Evolutionary conservation across 305 asterid species (phyloP).

Genomic region (Rubia peregrina): DNA sequence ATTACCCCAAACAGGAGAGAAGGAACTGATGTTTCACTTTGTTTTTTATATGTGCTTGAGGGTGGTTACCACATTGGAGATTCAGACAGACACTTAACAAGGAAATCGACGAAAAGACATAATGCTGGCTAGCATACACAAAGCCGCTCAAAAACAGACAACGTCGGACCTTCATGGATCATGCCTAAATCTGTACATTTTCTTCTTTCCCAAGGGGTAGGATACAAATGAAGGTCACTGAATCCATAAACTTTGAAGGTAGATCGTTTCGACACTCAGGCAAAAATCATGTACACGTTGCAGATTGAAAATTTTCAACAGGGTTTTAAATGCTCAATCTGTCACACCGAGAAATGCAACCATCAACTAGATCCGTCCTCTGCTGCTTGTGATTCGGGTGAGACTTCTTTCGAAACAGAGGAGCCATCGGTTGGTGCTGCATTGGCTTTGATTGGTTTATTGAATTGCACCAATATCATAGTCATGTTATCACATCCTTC

Average conservation of each 20-base stretch:
- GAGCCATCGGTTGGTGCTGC: conserved; percentile 30
- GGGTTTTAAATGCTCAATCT: background rate
- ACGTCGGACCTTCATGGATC: background rate
- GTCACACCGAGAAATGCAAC: background rate
- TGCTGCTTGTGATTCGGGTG: conserved; percentile 17
- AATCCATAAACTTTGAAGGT: background rate
- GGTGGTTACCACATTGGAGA: background rate
- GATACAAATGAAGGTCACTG: conserved; percentile 1
- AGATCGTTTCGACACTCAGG: conserved; percentile 6
- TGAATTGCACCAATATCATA: conserved; percentile 80
- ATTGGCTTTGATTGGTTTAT: conserved; percentile 35
- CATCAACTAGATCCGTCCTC: conserved; percentile 21
- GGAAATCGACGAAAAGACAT: background rate
- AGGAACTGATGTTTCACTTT: too few relatives aligned
- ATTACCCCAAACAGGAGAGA: too few relatives aligned
- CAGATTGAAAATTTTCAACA: conserved; percentile 13
- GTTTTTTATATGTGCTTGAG: background rate
- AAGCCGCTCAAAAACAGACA: background rate
- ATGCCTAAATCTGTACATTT: conserved; percentile 9
- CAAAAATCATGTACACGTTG: conserved; percentile 23
- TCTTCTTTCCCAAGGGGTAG: background rate
- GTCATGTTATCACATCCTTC: conserved; percentile 99
- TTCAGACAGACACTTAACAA: background rate
- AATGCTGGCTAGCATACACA: background rate
- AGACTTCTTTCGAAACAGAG: conserved; percentile 28